Conservation (phyloP, 1,284 basidiomycete genomes). For the Sphagnurus paluster region DNA sequence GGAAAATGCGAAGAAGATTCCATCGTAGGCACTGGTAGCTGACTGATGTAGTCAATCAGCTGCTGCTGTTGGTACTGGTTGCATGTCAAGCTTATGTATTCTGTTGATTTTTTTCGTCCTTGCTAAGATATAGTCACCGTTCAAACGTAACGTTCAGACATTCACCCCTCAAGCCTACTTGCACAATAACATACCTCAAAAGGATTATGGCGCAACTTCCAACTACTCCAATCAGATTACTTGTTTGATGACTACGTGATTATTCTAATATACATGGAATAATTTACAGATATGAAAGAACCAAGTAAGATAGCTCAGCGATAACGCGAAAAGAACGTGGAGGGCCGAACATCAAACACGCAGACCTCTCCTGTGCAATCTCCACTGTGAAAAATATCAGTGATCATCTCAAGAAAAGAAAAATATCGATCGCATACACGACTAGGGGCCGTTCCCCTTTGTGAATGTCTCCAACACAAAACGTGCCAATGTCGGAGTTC, state of each 20-base stretch:
- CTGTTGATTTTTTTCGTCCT: too few species aligned
- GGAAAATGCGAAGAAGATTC: conserved; percentile 10
- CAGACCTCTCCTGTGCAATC: conserved; percentile 37
- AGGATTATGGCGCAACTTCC: too few species aligned
- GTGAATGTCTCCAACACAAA: conserved; percentile 56
- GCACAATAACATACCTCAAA: too few species aligned
- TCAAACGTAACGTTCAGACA: too few species aligned
- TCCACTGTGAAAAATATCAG: conserved; percentile 28
- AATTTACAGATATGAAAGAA: neutral
- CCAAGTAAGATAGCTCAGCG: conserved; percentile 1
- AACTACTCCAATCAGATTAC: too few species aligned
- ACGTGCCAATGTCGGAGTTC: conserved; percentile 56
- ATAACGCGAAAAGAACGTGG: conserved; percentile 10
- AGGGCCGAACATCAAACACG: conserved; percentile 28
- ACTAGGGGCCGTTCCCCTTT: conserved; percentile 55
- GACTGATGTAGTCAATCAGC: too few species aligned
- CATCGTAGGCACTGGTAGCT: too few species aligned
- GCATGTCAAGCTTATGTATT: too few species aligned
- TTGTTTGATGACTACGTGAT: too few species aligned
- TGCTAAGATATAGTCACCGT: too few species aligned
- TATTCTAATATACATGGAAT: neutral
- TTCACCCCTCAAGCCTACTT: too few species aligned
- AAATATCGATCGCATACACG: conserved; percentile 47
- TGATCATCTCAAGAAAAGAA: conserved; percentile 3
- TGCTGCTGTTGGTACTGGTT: too few species aligned